Percentiles rank a stretch among this genome's conserved stretches.
These are phyloP conservation scores for Pythium apleroticum DNA, from an alignment of 352 stramenopile genomes.

Conservation along the genomic window DNA sequence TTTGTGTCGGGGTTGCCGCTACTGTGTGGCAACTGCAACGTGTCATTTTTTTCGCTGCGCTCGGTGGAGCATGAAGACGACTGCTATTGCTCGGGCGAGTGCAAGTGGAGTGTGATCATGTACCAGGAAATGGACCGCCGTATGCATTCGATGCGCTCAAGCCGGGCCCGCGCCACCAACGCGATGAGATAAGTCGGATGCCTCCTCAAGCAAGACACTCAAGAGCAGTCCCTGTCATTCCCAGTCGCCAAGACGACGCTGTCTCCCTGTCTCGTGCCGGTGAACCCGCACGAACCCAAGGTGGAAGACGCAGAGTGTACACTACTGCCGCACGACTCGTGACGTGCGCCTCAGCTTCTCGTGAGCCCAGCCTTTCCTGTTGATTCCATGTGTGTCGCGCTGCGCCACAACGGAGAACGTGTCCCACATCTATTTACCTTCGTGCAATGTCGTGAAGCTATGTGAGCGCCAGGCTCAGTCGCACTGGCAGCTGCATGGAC, in stretches of 20 bases:
- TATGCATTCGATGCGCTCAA: constrained; percentile 44
- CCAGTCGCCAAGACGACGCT: constrained; percentile 11
- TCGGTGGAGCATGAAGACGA: constrained; percentile 62
- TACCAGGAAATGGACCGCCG: constrained; percentile 80
- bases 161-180: background rate
- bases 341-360: background rate
- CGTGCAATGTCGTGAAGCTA: background rate
- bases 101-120: constrained; percentile 90
- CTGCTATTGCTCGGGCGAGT: constrained; percentile 86
- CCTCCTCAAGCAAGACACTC: background rate
- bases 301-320: background rate
- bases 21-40: constrained; percentile 79
- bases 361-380: background rate
- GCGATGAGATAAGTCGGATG: background rate
- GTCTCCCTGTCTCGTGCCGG: constrained; percentile 36
- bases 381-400: background rate
- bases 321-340: background rate
- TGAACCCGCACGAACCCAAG: constrained; percentile 14
- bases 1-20: constrained; percentile 68
- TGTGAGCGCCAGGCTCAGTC: background rate
- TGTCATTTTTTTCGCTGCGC: constrained; percentile 81
- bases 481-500: background rate
- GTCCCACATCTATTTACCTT: constrained; percentile 1
- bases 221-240: background rate
- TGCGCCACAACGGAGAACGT: background rate